These are phyloP conservation scores for Dittrichia graveolens DNA, from an alignment of 129 eudicot species.

Conservation along the genomic window DNA sequence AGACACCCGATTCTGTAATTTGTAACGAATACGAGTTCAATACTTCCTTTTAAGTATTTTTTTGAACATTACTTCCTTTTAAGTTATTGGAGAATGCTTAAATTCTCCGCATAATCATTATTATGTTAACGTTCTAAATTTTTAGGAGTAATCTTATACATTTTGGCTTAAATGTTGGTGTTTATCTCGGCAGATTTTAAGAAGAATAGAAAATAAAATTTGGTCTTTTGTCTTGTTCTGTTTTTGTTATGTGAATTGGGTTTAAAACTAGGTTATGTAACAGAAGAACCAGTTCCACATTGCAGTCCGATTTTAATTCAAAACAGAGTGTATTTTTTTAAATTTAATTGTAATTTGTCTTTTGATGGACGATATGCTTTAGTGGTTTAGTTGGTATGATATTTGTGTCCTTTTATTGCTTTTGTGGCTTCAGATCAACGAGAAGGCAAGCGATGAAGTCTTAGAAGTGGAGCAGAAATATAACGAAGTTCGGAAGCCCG, in stretches of 20 bases:
- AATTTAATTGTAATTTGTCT: neutral
- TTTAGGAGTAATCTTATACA: neutral
- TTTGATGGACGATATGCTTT: neutral
- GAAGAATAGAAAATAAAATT: neutral
- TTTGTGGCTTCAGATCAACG: conserved; percentile 54
- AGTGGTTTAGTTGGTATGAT: neutral
- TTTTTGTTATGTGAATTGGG: neutral
- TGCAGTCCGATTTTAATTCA: too few species aligned
- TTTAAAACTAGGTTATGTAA: too few species aligned
- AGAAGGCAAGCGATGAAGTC: conserved; percentile 73
- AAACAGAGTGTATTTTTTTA: too few species aligned
- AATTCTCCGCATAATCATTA: neutral
- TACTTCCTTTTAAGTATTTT: neutral
- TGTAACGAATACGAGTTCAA: neutral
- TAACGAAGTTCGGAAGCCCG: conserved; percentile 68
- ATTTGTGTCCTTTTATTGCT: conserved; percentile 10
- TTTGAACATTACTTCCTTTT: neutral
- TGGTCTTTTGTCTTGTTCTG: neutral
- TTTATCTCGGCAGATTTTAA: too few species aligned
- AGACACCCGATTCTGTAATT: neutral
- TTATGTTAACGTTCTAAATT: neutral
- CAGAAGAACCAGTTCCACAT: too few species aligned
- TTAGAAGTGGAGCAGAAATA: conserved; percentile 71
- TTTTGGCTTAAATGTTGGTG: neutral
- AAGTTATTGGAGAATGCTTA: neutral